Percentiles rank a stretch among this genome's conserved stretches.
These are phyloP conservation scores for Aspergillus costaricaensis DNA, from an alignment of 2,329 filamentous ascomycete genomes.

Conservation along the genomic window DNA sequence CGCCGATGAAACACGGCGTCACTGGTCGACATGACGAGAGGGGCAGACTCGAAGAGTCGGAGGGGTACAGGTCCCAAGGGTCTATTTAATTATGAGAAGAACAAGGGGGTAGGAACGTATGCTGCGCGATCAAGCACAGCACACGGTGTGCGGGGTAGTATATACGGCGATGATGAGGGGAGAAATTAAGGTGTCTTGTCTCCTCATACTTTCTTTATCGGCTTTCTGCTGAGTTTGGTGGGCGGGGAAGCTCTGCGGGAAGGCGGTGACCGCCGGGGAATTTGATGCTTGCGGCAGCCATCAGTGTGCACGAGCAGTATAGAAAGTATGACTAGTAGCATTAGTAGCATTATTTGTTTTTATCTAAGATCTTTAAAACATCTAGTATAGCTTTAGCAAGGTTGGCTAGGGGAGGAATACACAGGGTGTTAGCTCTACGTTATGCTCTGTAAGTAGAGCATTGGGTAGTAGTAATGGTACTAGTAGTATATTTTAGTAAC, in stretches of 20 bases:
- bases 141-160: constrained; percentile 23
- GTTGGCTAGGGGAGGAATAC: too few relatives aligned
- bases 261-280: constrained; percentile 21
- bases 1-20: constrained; percentile 47
- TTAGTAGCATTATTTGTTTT: too few relatives aligned
- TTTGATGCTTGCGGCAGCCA: not conserved
- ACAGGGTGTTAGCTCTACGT: too few relatives aligned
- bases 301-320: too few relatives aligned
- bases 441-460: too few relatives aligned
- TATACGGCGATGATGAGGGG: constrained; percentile 16
- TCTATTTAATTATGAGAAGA: not conserved
- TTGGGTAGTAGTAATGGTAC: too few relatives aligned
- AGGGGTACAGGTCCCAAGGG: not conserved
- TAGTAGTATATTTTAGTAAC: too few relatives aligned
- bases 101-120: constrained; percentile 12
- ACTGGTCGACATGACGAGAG: constrained; percentile 30
- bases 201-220: constrained; percentile 14
- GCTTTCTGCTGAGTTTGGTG: constrained; percentile 15
- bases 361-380: too few relatives aligned
- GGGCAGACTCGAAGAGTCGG: not conserved
- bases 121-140: constrained; percentile 30
- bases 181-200: constrained; percentile 11
- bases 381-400: too few relatives aligned
- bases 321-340: too few relatives aligned
- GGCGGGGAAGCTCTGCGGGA: constrained; percentile 18